Percentiles rank a stretch among this genome's conserved stretches.
These are phyloP conservation scores for Juglanconis oblonga DNA, from an alignment of 2,329 filamentous ascomycete genomes.

Conservation along the genomic window DNA sequence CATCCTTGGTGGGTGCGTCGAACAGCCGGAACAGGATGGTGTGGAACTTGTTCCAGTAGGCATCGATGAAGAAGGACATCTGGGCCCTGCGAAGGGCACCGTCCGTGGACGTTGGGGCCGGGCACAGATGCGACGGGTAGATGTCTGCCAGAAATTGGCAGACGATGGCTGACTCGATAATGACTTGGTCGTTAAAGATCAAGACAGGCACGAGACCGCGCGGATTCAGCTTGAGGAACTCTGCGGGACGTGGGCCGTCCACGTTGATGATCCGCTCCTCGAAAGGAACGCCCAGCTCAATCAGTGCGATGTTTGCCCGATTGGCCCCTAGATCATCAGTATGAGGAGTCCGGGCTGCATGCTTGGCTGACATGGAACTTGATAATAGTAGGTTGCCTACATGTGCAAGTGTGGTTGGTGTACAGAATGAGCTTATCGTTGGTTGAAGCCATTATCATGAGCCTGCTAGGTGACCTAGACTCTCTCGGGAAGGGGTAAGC, in stretches of 20 bases:
- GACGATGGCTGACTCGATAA: slow-evolving; percentile 68
- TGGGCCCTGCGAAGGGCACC: slow-evolving; percentile 58
- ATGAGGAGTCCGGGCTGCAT: not conserved
- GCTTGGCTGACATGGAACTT: not conserved
- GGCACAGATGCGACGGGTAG: slow-evolving; percentile 64
- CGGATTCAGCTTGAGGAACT: slow-evolving; percentile 72
- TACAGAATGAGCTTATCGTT: slow-evolving; percentile 59
- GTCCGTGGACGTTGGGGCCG: slow-evolving; percentile 42
- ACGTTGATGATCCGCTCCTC: slow-evolving; percentile 71
- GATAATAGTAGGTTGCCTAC: slow-evolving; percentile 25
- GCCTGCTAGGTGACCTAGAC: not conserved
- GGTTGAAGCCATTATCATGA: slow-evolving; percentile 20
- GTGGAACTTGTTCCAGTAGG: slow-evolving; percentile 62
- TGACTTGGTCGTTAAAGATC: slow-evolving; percentile 61
- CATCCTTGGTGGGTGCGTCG: slow-evolving; percentile 40
- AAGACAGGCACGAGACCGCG: slow-evolving; percentile 70
- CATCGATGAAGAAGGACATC: slow-evolving; percentile 67
- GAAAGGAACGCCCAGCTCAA: slow-evolving; percentile 60
- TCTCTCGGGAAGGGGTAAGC: not conserved
- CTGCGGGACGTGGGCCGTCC: slow-evolving; percentile 59
- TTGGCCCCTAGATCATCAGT: slow-evolving; percentile 52
- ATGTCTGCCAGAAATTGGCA: slow-evolving; percentile 65
- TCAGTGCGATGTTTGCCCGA: slow-evolving; percentile 65
- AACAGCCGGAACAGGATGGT: slow-evolving; percentile 40
- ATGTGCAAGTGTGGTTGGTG: slow-evolving; percentile 66